A percentile compares a stretch with the other conserved stretches of the same genome.
These are phyloP conservation scores for Yarrowia sp. DNA, from an alignment of 805 yeast species.

Conservation along the genomic window DNA sequence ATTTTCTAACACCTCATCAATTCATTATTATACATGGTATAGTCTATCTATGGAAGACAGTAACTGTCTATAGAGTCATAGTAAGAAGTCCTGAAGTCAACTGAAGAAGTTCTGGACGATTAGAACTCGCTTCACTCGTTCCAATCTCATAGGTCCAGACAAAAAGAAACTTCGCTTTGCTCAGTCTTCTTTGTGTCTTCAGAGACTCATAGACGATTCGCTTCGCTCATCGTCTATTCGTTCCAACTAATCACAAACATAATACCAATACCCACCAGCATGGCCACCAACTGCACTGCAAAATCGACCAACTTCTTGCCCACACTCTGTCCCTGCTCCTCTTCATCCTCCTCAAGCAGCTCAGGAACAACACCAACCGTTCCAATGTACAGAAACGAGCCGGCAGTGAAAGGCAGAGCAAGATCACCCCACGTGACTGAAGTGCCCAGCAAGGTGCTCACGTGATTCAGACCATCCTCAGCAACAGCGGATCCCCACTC, in stretches of 20 bases:
- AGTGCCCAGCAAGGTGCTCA: constrained; percentile 55
- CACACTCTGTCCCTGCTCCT: constrained; percentile 44
- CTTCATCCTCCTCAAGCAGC: constrained; percentile 55
- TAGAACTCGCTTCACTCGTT: too few relatives aligned
- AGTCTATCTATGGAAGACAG: too few relatives aligned
- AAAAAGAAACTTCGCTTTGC: neutral
- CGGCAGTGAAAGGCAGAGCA: constrained; percentile 75
- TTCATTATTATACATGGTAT: neutral
- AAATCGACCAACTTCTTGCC: constrained; percentile 53
- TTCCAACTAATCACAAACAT: constrained; percentile 63
- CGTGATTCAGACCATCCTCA: constrained; percentile 8
- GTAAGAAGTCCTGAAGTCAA: too few relatives aligned
- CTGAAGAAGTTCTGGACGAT: too few relatives aligned
- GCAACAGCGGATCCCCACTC: constrained; percentile 47
- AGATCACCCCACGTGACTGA: constrained; percentile 59
- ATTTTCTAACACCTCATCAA: neutral
- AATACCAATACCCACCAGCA: constrained; percentile 61
- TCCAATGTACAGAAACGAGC: constrained; percentile 76
- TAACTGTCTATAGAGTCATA: too few relatives aligned
- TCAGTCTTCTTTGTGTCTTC: too few relatives aligned
- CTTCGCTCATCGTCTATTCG: constrained; percentile 47
- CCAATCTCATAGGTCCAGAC: neutral
- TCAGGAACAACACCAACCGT: constrained; percentile 80
- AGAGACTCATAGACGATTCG: neutral
- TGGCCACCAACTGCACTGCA: constrained; percentile 57